These are phyloP conservation scores for Celoporthe dispersa DNA, from an alignment of 2,329 filamentous ascomycete species.

Conservation along the genomic window DNA sequence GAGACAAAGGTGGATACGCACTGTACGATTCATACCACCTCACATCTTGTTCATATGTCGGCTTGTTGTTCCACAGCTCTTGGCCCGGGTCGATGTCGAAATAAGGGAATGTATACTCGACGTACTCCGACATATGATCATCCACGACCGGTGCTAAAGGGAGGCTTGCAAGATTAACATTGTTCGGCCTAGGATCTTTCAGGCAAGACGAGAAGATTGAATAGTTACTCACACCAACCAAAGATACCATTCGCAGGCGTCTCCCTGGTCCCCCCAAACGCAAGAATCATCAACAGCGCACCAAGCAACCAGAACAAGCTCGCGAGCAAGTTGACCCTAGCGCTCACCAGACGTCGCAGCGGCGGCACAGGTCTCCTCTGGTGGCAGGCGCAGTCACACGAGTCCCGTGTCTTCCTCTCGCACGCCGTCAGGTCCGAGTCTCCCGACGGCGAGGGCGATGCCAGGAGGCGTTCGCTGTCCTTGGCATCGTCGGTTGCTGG, in stretches of 20 bases:
- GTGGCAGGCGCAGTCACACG: constrained; percentile 10
- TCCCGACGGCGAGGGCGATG: constrained; percentile 11
- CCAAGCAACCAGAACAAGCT: constrained; percentile 20
- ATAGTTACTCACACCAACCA: constrained; percentile 17
- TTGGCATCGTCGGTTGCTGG: background rate
- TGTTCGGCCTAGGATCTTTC: too few species aligned
- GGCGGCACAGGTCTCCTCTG: background rate
- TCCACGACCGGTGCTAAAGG: constrained; percentile 17
- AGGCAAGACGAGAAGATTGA: background rate
- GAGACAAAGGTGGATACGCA: background rate
- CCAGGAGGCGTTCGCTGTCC: constrained; percentile 19
- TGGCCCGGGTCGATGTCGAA: constrained; percentile 19
- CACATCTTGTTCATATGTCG: constrained; percentile 17
- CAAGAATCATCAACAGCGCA: constrained; percentile 10
- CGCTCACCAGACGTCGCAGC: background rate
- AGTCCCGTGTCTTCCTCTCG: constrained; percentile 2
- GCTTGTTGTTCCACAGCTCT: constrained; percentile 23
- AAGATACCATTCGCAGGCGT: constrained; percentile 16
- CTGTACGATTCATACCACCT: constrained; percentile 21
- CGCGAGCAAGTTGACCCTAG: constrained; percentile 10
- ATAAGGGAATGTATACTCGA: constrained; percentile 20
- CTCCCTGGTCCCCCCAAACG: background rate
- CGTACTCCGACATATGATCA: constrained; percentile 12
- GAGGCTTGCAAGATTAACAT: background rate
- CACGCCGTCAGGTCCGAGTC: constrained; percentile 8